These are phyloP conservation scores for Cryptococcus maquisensis DNA, from an alignment of 1,284 basidiomycete species.

Conservation along the genomic window DNA sequence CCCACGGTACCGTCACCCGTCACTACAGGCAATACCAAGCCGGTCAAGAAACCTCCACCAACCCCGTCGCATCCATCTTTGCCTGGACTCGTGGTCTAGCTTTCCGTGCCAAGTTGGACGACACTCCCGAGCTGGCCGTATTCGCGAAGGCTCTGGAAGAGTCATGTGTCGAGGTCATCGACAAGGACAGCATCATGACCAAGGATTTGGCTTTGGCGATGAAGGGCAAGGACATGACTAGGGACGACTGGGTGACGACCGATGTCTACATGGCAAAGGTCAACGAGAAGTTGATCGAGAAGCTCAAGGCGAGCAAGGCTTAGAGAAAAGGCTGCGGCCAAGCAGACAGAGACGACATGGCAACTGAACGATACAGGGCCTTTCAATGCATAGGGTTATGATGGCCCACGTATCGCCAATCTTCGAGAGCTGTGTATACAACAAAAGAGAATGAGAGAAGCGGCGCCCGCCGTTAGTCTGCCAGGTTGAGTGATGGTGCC, in stretches of 20 bases:
- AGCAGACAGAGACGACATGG: too few species aligned
- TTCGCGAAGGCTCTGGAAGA: conserved; percentile 82
- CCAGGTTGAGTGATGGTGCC: too few species aligned
- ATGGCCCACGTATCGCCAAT: background rate
- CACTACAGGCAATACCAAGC: conserved; percentile 98
- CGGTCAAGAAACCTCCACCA: conserved; percentile 91
- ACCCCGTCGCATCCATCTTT: conserved; percentile 97
- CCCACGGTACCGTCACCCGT: conserved; percentile 82
- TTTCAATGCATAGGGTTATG: too few species aligned
- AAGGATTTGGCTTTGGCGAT: conserved; percentile 95
- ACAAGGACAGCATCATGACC: conserved; percentile 87
- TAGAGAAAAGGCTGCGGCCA: conserved; percentile 5
- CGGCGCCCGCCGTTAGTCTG: too few species aligned
- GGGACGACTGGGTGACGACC: conserved; percentile 91
- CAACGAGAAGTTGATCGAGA: conserved; percentile 36
- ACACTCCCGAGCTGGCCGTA: conserved; percentile 66
- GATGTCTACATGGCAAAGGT: conserved; percentile 87
- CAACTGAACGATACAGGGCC: too few species aligned
- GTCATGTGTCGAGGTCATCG: conserved; percentile 87
- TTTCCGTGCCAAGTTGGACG: conserved; percentile 89
- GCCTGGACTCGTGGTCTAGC: conserved; percentile 95
- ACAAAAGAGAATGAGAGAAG: too few species aligned
- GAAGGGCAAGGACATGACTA: conserved; percentile 83
- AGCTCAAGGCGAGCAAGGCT: conserved; percentile 24
- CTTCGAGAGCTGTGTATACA: too few species aligned